A percentile compares a stretch with the other conserved stretches of the same genome.
Conservation (phyloP, 1,284 basidiomycete genomes). For the Takashimella koratensis region DNA sequence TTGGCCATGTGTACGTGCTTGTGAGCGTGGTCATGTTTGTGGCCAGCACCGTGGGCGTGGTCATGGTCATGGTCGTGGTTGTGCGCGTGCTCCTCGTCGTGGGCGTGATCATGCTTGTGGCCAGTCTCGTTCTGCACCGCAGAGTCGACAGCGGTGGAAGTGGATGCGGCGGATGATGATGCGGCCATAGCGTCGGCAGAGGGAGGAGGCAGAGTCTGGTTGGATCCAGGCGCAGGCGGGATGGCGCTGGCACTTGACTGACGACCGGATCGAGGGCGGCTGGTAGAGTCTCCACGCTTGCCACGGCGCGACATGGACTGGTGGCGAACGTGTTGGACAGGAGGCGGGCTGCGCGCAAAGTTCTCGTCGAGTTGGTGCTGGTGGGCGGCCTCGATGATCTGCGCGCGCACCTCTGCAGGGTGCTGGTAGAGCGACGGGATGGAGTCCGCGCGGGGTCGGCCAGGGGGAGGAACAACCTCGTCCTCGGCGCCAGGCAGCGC, state of each 20-base stretch:
- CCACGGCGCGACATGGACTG: slow-evolving; percentile 13
- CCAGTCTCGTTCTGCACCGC: slow-evolving; percentile 8
- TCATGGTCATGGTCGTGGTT: slow-evolving; percentile 22
- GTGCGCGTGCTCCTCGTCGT: not conserved
- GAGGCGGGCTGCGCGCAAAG: slow-evolving; percentile 27
- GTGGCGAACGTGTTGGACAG: slow-evolving; percentile 19
- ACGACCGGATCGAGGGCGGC: slow-evolving; percentile 13
- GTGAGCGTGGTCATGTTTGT: slow-evolving; percentile 19
- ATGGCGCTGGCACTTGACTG: slow-evolving; percentile 11
- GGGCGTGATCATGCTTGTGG: not conserved
- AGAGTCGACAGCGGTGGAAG: slow-evolving; percentile 19
- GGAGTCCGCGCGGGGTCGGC: slow-evolving; percentile 35
- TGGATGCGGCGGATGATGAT: slow-evolving; percentile 10
- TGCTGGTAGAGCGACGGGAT: slow-evolving; percentile 55
- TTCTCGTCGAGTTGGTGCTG: slow-evolving; percentile 28
- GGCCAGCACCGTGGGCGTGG: slow-evolving; percentile 19
- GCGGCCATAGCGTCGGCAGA: slow-evolving; percentile 2
- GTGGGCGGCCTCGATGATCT: slow-evolving; percentile 76
- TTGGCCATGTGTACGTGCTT: slow-evolving; percentile 17
- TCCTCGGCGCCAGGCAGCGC: slow-evolving; percentile 26
- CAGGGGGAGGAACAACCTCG: slow-evolving; percentile 15
- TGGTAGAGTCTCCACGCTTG: slow-evolving; percentile 16
- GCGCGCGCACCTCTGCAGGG: slow-evolving; percentile 82
- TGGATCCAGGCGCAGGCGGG: slow-evolving; percentile 26
- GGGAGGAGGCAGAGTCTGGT: slow-evolving; percentile 29